phyloP scores from a whole-genome alignment of 768 basidiomycete species.

The Leucocoprinus leucothites region DNA sequence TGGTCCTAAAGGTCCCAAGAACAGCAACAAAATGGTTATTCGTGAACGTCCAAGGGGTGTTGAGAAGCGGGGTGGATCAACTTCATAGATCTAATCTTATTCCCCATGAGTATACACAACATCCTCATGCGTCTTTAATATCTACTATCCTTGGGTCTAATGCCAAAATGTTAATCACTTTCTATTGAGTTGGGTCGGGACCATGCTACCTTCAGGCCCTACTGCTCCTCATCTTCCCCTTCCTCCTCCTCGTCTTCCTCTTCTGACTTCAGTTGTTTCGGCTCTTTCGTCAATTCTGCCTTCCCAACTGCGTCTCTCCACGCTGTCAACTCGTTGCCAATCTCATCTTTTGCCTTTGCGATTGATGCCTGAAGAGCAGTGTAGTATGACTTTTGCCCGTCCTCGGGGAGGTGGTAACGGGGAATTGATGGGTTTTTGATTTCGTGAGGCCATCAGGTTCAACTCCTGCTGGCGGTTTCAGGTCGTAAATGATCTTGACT shows the following conservation, averaged over 20 bases:
- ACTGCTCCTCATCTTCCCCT: constrained; percentile 18
- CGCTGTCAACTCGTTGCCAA: constrained; percentile 67
- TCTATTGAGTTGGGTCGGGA: not conserved
- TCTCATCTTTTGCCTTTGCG: constrained; percentile 43
- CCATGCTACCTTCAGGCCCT: constrained; percentile 3
- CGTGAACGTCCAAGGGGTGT: constrained; percentile 79
- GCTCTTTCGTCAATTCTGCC: constrained; percentile 59
- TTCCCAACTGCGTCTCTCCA: constrained; percentile 77
- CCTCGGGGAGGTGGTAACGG: constrained; percentile 16
- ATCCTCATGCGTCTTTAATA: constrained; percentile 9
- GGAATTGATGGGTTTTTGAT: constrained; percentile 20
- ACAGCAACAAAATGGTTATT: constrained; percentile 87
- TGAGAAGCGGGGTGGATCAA: constrained; percentile 40
- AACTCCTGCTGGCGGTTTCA: constrained; percentile 36
- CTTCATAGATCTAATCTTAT: constrained; percentile 22
- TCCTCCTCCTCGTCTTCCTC: constrained; percentile 41
- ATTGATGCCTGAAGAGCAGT: constrained; percentile 45
- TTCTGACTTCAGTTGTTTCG: constrained; percentile 40
- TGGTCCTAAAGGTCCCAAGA: constrained; percentile 86
- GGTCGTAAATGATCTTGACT: constrained; percentile 40
- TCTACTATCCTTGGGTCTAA: not conserved
- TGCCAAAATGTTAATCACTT: constrained; percentile 2
- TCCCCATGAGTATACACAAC: constrained; percentile 8
- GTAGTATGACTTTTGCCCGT: constrained; percentile 44
- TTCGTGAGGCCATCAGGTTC: constrained; percentile 16